These are phyloP conservation scores for Phoma herbarum DNA, from an alignment of 2,329 filamentous ascomycete species.

Conservation along the genomic window DNA sequence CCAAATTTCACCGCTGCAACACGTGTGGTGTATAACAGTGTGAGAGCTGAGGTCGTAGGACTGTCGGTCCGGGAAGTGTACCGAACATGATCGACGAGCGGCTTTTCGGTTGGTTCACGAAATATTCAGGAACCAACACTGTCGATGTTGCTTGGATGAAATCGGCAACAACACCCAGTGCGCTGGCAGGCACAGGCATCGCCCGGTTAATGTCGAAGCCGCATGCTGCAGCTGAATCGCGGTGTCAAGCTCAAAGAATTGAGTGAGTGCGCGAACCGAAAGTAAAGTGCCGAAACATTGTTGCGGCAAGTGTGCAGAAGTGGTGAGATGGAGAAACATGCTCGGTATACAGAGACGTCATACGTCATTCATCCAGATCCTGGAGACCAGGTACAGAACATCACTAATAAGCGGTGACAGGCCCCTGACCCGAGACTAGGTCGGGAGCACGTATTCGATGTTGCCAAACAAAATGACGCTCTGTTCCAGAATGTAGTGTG, in stretches of 20 bases:
- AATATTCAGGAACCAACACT: slow-evolving; percentile 2
- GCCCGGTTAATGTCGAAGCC: slow-evolving; percentile 1
- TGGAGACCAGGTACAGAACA: background rate
- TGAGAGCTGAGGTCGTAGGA: slow-evolving; percentile 4
- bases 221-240: slow-evolving; percentile 1
- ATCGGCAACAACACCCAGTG: slow-evolving; percentile 1
- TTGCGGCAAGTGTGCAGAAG: background rate
- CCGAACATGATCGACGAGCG: slow-evolving; percentile 12
- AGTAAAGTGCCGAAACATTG: background rate
- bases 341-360: background rate
- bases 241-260: background rate
- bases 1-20: slow-evolving; percentile 4
- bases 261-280: background rate
- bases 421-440: slow-evolving; percentile 1
- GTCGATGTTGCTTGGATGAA: background rate
- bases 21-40: background rate
- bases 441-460: background rate
- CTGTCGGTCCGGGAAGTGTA: slow-evolving; percentile 3
- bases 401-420: background rate
- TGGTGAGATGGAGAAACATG: background rate
- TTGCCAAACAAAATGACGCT: background rate
- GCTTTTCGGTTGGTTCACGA: background rate
- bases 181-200: slow-evolving; percentile 1
- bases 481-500: background rate
- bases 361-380: slow-evolving; percentile 4